phyloP scores from a whole-genome alignment of 2,329 filamentous ascomycete species.

The Pezicula rhizophila region DNA sequence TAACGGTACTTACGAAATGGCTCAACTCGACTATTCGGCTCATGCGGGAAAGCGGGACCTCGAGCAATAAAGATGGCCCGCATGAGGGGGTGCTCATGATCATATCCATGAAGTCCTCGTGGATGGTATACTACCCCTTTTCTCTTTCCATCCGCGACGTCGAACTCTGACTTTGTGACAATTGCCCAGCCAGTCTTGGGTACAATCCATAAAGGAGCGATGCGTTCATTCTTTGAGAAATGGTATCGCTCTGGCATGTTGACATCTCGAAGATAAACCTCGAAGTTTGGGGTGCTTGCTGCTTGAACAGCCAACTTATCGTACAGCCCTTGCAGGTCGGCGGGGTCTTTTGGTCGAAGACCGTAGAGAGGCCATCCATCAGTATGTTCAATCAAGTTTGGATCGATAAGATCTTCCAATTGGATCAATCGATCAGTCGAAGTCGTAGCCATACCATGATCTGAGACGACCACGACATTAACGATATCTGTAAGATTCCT shows the following conservation, averaged over 20 bases:
- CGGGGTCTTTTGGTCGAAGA: constrained; percentile 67
- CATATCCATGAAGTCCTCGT: constrained; percentile 85
- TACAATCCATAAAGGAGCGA: constrained; percentile 91
- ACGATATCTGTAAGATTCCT: constrained; percentile 86
- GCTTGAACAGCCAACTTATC: constrained; percentile 50
- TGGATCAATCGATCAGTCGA: constrained; percentile 75
- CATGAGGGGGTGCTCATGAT: constrained; percentile 93
- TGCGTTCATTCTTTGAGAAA: constrained; percentile 80
- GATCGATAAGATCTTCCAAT: constrained; percentile 81
- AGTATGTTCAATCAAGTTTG: constrained; percentile 69
- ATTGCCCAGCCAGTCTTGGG: constrained; percentile 92
- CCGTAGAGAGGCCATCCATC: constrained; percentile 95
- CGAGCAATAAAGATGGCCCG: constrained; percentile 88
- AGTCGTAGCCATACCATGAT: constrained; percentile 97
- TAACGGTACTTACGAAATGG: constrained; percentile 65
- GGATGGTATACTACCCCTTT: constrained; percentile 69
- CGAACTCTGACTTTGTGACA: constrained; percentile 72
- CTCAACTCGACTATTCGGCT: constrained; percentile 71
- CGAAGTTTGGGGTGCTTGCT: constrained; percentile 61
- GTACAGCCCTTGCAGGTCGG: constrained; percentile 64
- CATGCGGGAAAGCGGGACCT: constrained; percentile 86
- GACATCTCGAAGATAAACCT: constrained; percentile 79
- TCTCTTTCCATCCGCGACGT: constrained; percentile 60
- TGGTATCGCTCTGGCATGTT: constrained; percentile 93
- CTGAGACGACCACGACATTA: constrained; percentile 92